Percentiles rank a stretch among this genome's conserved stretches.
These are phyloP conservation scores for Ogataea pilisensis DNA, from an alignment of 805 yeast species.

Conservation along the genomic window DNA sequence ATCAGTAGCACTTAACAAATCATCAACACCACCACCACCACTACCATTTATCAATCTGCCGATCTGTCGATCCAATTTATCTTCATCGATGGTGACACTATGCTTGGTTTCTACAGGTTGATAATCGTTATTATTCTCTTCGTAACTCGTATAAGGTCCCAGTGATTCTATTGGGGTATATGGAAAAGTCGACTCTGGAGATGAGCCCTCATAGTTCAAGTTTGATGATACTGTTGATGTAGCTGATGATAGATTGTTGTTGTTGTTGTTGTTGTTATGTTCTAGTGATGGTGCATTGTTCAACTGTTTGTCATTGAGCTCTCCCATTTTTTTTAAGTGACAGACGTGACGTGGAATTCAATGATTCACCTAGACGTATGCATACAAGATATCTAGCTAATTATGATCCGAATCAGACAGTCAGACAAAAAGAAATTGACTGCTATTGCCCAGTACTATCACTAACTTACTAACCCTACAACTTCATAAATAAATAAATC, in stretches of 20 bases:
- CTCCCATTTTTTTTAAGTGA: neutral
- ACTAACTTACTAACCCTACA: no score
- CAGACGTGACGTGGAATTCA: no score
- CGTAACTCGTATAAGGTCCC: slow-evolving; percentile 13
- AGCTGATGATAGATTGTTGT: no score
- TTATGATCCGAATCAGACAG: no score
- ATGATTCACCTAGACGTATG: no score
- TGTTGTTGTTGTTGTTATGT: neutral
- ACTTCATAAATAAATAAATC: no score
- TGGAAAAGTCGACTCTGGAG: slow-evolving; percentile 18
- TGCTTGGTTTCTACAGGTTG: neutral
- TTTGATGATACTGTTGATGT: neutral
- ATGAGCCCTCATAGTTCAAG: slow-evolving; percentile 5
- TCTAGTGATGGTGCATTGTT: neutral
- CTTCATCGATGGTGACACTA: slow-evolving; percentile 2
- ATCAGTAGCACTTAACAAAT: no score
- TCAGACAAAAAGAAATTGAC: no score
- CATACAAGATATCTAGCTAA: no score
- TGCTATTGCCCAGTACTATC: no score
- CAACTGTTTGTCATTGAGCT: neutral
- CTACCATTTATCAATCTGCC: slow-evolving; percentile 4
- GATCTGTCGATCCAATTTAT: slow-evolving; percentile 6
- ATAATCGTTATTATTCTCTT: neutral
- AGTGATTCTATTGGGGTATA: slow-evolving; percentile 22
- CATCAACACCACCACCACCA: no score